These are phyloP conservation scores for Boletus sp. DNA, from an alignment of 1,284 basidiomycete species.

Conservation along the genomic window DNA sequence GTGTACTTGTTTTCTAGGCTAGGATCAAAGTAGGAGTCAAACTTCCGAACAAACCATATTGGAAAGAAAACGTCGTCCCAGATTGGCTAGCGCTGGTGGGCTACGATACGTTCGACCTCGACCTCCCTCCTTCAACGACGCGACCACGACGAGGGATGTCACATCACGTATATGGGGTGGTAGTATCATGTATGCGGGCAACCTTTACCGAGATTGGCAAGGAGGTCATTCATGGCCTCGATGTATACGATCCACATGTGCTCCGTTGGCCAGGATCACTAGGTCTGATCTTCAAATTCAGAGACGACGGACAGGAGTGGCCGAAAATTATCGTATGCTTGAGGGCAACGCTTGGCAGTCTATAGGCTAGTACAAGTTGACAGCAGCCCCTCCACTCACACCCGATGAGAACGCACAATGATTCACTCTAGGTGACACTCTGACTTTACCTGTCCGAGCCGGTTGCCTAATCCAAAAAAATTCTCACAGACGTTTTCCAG, in stretches of 20 bases:
- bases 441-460: too few relatives aligned
- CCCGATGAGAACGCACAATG: not conserved
- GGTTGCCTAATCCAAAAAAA: too few relatives aligned
- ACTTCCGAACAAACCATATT: constrained; percentile 1
- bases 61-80: constrained; percentile 4
- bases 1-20: not conserved
- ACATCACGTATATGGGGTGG: constrained; percentile 22
- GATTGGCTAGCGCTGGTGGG: constrained; percentile 3
- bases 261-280: constrained; percentile 37
- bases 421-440: not conserved
- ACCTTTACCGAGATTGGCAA: constrained; percentile 31
- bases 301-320: not conserved
- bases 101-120: constrained; percentile 11
- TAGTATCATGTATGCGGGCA: not conserved
- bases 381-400: not conserved
- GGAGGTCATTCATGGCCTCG: constrained; percentile 26
- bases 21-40: constrained; percentile 14
- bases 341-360: not conserved
- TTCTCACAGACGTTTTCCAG: not conserved
- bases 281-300: constrained; percentile 32
- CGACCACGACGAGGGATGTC: constrained; percentile 24
- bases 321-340: not conserved
- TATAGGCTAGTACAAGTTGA: not conserved
- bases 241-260: constrained; percentile 34
- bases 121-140: not conserved